A percentile compares a stretch with the other conserved stretches of the same genome.
Conservation (phyloP, 305 asterid species). For the Plantago coronopus region DNA sequence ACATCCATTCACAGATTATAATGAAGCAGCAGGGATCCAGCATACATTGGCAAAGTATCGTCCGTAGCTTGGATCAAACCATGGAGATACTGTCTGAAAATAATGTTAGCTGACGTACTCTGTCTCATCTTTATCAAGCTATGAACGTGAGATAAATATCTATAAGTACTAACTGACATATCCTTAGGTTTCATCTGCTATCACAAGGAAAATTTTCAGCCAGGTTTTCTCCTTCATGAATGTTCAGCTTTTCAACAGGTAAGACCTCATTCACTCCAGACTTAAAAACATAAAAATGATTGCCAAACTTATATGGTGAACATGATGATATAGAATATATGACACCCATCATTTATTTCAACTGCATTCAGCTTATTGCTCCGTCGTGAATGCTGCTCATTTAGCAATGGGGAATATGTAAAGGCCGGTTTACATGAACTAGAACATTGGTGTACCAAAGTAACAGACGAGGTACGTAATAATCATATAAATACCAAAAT, state of each 20-base stretch:
- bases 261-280: conserved; percentile 24
- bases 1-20: conserved; percentile 54
- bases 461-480: conserved; percentile 76
- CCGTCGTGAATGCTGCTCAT: conserved; percentile 96
- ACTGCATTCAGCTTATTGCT: conserved; percentile 64
- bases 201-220: conserved; percentile 76
- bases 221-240: conserved; percentile 95
- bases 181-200: conserved; percentile 63
- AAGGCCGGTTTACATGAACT: conserved; percentile 93
- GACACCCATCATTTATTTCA: conserved; percentile 18
- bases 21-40: conserved; percentile 76
- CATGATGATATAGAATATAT: conserved; percentile 11
- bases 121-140: conserved; percentile 19
- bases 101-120: conserved; percentile 45
- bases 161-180: conserved; percentile 21
- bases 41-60: conserved; percentile 80
- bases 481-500: conserved; percentile 8
- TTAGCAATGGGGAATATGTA: conserved; percentile 91
- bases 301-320: conserved; percentile 14
- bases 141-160: conserved; percentile 17
- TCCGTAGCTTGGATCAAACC: conserved; percentile 61
- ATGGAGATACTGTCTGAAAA: conserved; percentile 65
- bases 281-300: conserved; percentile 8
- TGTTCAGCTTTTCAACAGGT: conserved; percentile 96
- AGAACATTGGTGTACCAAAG: conserved; percentile 74